phyloP scores from a whole-genome alignment of 1,284 basidiomycete genomes.

The Malassezia furfur region DNA sequence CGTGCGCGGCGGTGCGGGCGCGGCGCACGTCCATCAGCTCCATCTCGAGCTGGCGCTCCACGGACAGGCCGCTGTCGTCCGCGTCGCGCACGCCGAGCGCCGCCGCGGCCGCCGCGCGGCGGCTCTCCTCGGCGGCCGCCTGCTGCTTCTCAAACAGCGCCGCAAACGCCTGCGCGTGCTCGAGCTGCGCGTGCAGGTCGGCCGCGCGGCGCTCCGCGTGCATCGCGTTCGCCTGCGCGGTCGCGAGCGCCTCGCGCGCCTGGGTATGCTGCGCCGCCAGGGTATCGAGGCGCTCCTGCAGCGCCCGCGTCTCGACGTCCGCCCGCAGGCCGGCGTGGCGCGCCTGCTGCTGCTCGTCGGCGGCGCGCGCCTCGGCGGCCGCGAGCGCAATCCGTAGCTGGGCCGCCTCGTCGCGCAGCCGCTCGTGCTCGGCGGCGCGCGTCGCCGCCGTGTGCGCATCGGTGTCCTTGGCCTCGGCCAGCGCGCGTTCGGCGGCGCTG shows the following conservation, averaged over 20 bases:
- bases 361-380: slow-evolving; percentile 51
- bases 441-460: slow-evolving; percentile 71
- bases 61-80: slow-evolving; percentile 48
- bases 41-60: slow-evolving; percentile 69
- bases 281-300: slow-evolving; percentile 65
- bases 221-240: slow-evolving; percentile 67
- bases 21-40: slow-evolving; percentile 59
- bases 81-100: slow-evolving; percentile 9
- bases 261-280: slow-evolving; percentile 61
- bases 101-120: slow-evolving; percentile 40
- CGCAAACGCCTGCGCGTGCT: slow-evolving; percentile 70
- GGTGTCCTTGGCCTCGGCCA: slow-evolving; percentile 49
- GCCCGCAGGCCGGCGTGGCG: slow-evolving; percentile 56
- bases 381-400: slow-evolving; percentile 54
- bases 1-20: slow-evolving; percentile 38
- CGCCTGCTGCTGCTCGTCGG: slow-evolving; percentile 35
- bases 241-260: slow-evolving; percentile 63
- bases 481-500: slow-evolving; percentile 4
- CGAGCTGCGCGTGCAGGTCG: slow-evolving; percentile 62
- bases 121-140: slow-evolving; percentile 10
- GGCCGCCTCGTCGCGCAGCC: slow-evolving; percentile 65
- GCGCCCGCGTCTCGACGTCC: slow-evolving; percentile 68
- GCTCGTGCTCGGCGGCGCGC: slow-evolving; percentile 61
- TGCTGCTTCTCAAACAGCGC: slow-evolving; percentile 62
- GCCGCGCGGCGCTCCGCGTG: slow-evolving; percentile 69